These are phyloP conservation scores for Talaromyces rugulosus DNA, from an alignment of 2,329 filamentous ascomycete genomes.

Conservation along the genomic window DNA sequence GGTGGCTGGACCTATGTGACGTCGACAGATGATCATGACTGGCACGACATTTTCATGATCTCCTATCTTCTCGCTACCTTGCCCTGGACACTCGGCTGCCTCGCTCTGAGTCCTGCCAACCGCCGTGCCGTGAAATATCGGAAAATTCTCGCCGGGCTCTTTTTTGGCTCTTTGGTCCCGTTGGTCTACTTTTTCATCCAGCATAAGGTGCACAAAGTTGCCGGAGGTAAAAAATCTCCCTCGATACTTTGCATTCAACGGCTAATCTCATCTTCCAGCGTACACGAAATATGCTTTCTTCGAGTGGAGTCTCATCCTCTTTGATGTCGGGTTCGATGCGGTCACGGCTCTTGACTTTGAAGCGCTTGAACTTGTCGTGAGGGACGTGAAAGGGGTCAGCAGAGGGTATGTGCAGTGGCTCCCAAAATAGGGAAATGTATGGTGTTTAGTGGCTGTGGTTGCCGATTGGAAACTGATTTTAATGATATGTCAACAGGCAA, in stretches of 20 bases:
- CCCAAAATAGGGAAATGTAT: constrained; percentile 72
- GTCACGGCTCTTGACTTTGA: constrained; percentile 90
- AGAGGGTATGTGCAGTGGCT: constrained; percentile 99
- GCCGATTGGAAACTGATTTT: constrained; percentile 34
- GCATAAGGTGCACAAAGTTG: constrained; percentile 91
- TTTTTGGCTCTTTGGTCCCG: constrained; percentile 87
- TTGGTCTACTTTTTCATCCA: constrained; percentile 97
- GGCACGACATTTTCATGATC: constrained; percentile 99
- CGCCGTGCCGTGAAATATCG: constrained; percentile 78
- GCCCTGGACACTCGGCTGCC: constrained; percentile 90
- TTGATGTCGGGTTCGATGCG: constrained; percentile 94
- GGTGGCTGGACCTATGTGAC: constrained; percentile 99
- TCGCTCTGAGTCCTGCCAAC: constrained; percentile 82
- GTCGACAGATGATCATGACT: constrained; percentile 95
- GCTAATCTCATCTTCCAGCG: constrained; percentile 50
- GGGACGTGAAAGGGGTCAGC: constrained; percentile 82
- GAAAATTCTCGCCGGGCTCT: constrained; percentile 75
- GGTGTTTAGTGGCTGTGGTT: constrained; percentile 34
- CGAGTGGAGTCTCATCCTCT: constrained; percentile 91
- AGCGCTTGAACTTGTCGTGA: constrained; percentile 80
- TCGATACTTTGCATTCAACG: constrained; percentile 1
- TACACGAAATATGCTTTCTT: constrained; percentile 98
- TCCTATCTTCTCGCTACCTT: constrained; percentile 91
- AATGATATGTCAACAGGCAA: constrained; percentile 42
- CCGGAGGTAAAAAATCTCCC: constrained; percentile 67